Percentiles rank a stretch among this genome's conserved stretches.
phyloP scores from a whole-genome alignment of 495 filamentous ascomycete species.

The Eremomyces bilateralis region DNA sequence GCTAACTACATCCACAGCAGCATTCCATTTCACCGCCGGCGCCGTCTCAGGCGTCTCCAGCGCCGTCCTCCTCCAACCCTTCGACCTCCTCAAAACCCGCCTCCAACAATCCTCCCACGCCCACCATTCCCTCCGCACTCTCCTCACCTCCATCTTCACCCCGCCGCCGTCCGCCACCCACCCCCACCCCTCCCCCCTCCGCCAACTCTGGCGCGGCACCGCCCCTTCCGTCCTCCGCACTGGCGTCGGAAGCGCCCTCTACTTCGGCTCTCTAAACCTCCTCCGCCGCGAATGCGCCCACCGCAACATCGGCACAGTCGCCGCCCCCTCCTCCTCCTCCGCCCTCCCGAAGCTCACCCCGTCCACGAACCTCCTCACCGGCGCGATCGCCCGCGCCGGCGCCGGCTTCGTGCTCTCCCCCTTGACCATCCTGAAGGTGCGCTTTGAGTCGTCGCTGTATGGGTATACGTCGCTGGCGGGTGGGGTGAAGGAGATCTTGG shows the following conservation, averaged over 20 bases:
- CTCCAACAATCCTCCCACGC: conserved; percentile 52
- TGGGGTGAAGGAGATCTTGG: conserved; percentile 54
- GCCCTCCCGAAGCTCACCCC: conserved; percentile 69
- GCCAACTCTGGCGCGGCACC: conserved; percentile 84
- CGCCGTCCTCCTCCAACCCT: conserved; percentile 79
- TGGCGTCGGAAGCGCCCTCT: conserved; percentile 77
- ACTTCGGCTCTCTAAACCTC: conserved; percentile 76
- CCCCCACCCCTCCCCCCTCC: conserved; percentile 46
- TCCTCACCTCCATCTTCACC: conserved; percentile 44
- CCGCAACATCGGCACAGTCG: conserved; percentile 6
- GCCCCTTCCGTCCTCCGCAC: conserved; percentile 80
- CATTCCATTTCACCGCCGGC: conserved; percentile 77
- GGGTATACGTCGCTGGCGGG: conserved; percentile 53
- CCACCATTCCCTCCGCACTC: conserved; percentile 41
- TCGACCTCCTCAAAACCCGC: conserved; percentile 91
- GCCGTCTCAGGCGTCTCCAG: conserved; percentile 69
- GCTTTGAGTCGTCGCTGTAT: conserved; percentile 76
- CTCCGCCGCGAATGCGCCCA: conserved; percentile 33
- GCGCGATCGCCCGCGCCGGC: conserved; percentile 59
- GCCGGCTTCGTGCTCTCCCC: conserved; percentile 91
- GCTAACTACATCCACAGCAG: no score
- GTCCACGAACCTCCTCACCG: conserved; percentile 64
- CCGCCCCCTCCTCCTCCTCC: conserved; percentile 31
- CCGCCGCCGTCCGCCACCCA: conserved; percentile 38
- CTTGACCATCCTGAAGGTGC: conserved; percentile 88